Evolutionary conservation across 2,329 filamentous ascomycete genomes (phyloP).

Genomic region (Aspergillus tanneri): DNA sequence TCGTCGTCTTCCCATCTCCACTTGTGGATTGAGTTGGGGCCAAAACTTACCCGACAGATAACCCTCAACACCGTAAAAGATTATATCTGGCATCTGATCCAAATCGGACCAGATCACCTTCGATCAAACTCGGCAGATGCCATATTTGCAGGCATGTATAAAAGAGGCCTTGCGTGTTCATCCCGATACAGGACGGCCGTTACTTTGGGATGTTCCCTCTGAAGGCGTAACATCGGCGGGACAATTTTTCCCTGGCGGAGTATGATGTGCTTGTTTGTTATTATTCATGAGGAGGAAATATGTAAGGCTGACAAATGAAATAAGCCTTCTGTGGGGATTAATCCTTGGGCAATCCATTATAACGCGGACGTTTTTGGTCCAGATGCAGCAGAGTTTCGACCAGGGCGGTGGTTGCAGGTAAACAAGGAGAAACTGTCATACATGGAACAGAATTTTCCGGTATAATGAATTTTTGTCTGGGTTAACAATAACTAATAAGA

Average conservation of each 20-base stretch:
- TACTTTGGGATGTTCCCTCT: slow-evolving; percentile 17
- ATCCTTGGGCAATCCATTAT: slow-evolving; percentile 9
- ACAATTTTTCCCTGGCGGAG: slow-evolving; percentile 26
- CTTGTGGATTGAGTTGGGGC: not conserved
- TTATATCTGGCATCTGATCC: not conserved
- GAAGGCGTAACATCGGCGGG: slow-evolving; percentile 25
- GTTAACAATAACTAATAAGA: not conserved
- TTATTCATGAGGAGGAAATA: not conserved
- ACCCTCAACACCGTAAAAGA: not conserved
- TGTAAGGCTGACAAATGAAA: not conserved
- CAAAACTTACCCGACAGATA: not conserved
- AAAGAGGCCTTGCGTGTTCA: slow-evolving; percentile 27
- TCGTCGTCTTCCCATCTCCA: slow-evolving; percentile 2
- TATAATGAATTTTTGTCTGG: not conserved
- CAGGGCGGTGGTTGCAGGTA: slow-evolving; percentile 10
- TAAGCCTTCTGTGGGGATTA: slow-evolving; percentile 8
- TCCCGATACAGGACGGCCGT: slow-evolving; percentile 12
- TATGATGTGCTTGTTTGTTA: not conserved
- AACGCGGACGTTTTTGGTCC: slow-evolving; percentile 21
- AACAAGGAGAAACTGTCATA: not conserved
- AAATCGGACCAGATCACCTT: slow-evolving; percentile 15
- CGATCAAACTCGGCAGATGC: slow-evolving; percentile 24
- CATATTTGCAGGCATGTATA: slow-evolving; percentile 33
- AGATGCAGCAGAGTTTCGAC: slow-evolving; percentile 19
- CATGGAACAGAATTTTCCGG: slow-evolving; percentile 9